Percentiles rank a stretch among this genome's conserved stretches.
Conservation (phyloP, 768 basidiomycete genomes). For the Exidia glandulosa region DNA sequence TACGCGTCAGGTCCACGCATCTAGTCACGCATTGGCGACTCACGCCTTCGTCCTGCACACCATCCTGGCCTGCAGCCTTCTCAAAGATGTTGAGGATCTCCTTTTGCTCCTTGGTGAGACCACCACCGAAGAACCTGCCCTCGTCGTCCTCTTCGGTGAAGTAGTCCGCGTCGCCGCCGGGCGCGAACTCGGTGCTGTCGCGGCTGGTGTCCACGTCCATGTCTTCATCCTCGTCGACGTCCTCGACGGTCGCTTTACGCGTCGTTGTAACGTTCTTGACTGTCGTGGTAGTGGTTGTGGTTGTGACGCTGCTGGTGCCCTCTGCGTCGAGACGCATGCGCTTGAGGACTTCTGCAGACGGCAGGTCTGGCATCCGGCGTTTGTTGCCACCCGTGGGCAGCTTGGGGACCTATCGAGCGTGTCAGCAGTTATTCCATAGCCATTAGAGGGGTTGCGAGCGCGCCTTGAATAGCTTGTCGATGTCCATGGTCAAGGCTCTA, state of each 20-base stretch:
- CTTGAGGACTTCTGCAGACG: conserved; percentile 74
- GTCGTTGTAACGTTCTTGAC: conserved; percentile 19
- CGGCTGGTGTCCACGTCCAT: conserved; percentile 22
- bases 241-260: conserved; percentile 47
- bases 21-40: background rate
- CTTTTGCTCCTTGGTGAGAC: conserved; percentile 86
- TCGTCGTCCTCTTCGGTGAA: conserved; percentile 87
- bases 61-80: conserved; percentile 45
- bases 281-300: background rate
- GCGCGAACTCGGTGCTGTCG: conserved; percentile 47
- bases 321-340: conserved; percentile 51
- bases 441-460: background rate
- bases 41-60: conserved; percentile 52
- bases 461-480: conserved; percentile 19
- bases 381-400: conserved; percentile 54
- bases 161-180: conserved; percentile 83
- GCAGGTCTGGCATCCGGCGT: conserved; percentile 64
- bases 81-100: conserved; percentile 95
- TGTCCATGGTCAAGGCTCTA: conserved; percentile 11
- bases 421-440: background rate
- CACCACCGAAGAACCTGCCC: conserved; percentile 88
- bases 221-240: conserved; percentile 42
- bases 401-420: conserved; percentile 44
- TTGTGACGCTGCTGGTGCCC: conserved; percentile 5
- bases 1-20: conserved; percentile 1